These are phyloP conservation scores for Fistulinella cinereoalba DNA, from an alignment of 1,284 basidiomycete genomes.

Conservation along the genomic window DNA sequence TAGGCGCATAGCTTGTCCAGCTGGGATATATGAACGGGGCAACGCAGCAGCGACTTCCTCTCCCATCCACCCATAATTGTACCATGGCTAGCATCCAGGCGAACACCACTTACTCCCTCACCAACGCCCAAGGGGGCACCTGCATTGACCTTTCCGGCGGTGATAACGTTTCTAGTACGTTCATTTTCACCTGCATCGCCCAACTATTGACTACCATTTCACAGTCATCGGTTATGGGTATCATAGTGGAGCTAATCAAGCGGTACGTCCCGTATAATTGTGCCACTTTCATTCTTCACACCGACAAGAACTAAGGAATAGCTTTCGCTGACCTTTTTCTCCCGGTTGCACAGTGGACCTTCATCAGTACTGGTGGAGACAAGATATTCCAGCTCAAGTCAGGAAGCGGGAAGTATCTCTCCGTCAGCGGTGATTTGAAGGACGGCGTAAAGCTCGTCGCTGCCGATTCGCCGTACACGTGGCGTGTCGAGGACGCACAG, in stretches of 20 bases:
- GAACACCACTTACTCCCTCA: slow-evolving; percentile 27
- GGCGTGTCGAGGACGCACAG: slow-evolving; percentile 39
- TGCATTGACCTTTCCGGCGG: slow-evolving; percentile 53
- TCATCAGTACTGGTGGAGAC: slow-evolving; percentile 35
- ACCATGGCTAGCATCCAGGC: slow-evolving; percentile 23
- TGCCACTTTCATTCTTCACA: not conserved
- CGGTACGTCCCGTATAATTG: slow-evolving; percentile 30
- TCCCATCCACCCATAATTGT: too few species aligned
- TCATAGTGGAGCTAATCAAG: slow-evolving; percentile 48
- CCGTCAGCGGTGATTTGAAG: slow-evolving; percentile 27
- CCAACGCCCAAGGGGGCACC: slow-evolving; percentile 48
- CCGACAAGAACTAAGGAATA: too few species aligned
- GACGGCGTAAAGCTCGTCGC: slow-evolving; percentile 34
- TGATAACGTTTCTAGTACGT: slow-evolving; percentile 45
- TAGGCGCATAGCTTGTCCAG: too few species aligned
- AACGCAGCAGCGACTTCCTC: too few species aligned
- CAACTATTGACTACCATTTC: not conserved
- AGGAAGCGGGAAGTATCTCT: slow-evolving; percentile 40
- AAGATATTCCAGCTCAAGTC: slow-evolving; percentile 42
- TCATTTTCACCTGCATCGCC: not conserved
- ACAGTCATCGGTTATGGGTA: slow-evolving; percentile 49
- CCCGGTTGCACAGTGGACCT: slow-evolving; percentile 43
- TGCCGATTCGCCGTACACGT: slow-evolving; percentile 35
- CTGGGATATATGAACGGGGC: too few species aligned
- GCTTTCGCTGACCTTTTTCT: too few species aligned